A percentile compares a stretch with the other conserved stretches of the same genome.
Conservation (phyloP, 2,329 filamentous ascomycete species). For the Ceratocystis harringtonii region DNA sequence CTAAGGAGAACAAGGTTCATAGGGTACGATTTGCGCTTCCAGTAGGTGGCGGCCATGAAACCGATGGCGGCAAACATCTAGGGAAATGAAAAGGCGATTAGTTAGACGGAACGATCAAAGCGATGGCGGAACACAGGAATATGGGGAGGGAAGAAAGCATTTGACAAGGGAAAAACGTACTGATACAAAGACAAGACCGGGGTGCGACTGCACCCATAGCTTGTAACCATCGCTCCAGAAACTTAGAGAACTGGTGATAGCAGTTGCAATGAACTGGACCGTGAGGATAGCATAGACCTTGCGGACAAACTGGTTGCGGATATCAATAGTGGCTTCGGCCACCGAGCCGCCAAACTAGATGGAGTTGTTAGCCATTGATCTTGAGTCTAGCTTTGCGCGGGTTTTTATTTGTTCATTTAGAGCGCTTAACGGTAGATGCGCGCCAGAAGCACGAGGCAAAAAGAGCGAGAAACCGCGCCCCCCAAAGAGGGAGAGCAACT, state of each 20-base stretch:
- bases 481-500: neutral
- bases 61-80: slow-evolving; percentile 52
- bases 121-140: neutral
- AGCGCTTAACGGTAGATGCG: neutral
- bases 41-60: slow-evolving; percentile 79
- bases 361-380: neutral
- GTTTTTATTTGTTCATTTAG: too few relatives aligned
- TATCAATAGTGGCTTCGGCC: slow-evolving; percentile 83
- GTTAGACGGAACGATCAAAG: neutral
- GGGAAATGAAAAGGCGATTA: slow-evolving; percentile 34
- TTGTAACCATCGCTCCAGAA: slow-evolving; percentile 75
- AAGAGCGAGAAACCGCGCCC: neutral
- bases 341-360: slow-evolving; percentile 76
- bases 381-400: neutral
- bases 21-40: slow-evolving; percentile 92
- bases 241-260: slow-evolving; percentile 62
- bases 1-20: slow-evolving; percentile 86
- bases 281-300: slow-evolving; percentile 98
- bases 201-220: slow-evolving; percentile 70
- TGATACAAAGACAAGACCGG: slow-evolving; percentile 73
- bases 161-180: slow-evolving; percentile 28
- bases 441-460: neutral
- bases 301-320: slow-evolving; percentile 90
- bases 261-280: slow-evolving; percentile 79
- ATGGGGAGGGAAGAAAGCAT: neutral